A percentile compares a stretch with the other conserved stretches of the same genome.
These are phyloP conservation scores for Colletotrichum brevisporum DNA, from an alignment of 2,329 filamentous ascomycete species.

Conservation along the genomic window DNA sequence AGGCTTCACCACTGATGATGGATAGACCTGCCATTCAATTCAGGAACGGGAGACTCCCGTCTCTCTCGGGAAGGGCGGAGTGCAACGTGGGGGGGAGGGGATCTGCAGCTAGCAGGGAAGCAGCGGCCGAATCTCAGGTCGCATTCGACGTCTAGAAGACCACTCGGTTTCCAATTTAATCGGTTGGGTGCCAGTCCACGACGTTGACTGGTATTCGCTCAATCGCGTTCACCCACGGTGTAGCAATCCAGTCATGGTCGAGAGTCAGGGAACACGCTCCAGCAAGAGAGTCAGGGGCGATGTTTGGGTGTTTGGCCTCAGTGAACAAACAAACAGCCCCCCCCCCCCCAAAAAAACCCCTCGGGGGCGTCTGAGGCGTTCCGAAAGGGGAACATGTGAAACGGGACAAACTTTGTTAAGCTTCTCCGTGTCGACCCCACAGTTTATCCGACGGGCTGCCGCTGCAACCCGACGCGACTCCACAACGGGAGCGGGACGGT, in stretches of 20 bases:
- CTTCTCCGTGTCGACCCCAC: constrained; percentile 6
- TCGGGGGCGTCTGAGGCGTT: constrained; percentile 10
- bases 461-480: neutral
- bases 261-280: neutral
- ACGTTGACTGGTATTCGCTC: neutral
- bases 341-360: constrained; percentile 2
- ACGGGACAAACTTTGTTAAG: constrained; percentile 21
- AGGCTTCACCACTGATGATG: no score
- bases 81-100: constrained; percentile 17
- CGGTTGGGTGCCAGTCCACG: neutral
- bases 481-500: constrained; percentile 9
- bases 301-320: constrained; percentile 1
- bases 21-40: no score
- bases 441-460: constrained; percentile 18
- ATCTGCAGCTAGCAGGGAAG: constrained; percentile 39
- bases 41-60: no score
- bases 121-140: constrained; percentile 1
- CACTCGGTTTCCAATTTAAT: neutral
- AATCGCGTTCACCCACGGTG: neutral
- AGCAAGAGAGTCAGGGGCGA: no score
- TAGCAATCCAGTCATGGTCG: neutral
- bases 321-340: constrained; percentile 1
- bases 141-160: neutral
- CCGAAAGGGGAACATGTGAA: constrained; percentile 27
- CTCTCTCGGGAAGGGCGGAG: neutral